Percentiles rank a stretch among this genome's conserved stretches.
Conservation (phyloP, 2,329 filamentous ascomycete species). For the Cytospora mali region DNA sequence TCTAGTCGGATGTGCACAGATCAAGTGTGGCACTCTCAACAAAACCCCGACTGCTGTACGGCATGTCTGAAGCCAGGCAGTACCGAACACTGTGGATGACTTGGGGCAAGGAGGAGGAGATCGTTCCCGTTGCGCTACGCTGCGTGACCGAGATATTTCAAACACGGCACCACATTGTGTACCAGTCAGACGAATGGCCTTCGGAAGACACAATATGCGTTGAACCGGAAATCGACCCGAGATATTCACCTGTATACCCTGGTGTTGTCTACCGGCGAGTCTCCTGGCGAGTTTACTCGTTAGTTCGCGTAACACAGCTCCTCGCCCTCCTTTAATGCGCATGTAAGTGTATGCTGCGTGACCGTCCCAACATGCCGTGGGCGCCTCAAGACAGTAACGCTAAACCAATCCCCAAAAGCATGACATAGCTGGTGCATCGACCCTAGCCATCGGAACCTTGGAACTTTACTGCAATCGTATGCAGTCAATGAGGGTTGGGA, state of each 20-base stretch:
- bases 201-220: slow-evolving; percentile 5
- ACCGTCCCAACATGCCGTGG: not conserved
- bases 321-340: not conserved
- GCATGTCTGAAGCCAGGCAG: not conserved
- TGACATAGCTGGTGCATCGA: not conserved
- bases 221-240: slow-evolving; percentile 8
- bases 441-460: not conserved
- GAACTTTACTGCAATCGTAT: not conserved
- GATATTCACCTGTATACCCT: not conserved
- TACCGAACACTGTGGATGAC: not conserved
- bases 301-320: not conserved
- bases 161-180: slow-evolving; percentile 1
- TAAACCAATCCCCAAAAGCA: not conserved
- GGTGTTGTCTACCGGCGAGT: not conserved
- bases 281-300: not conserved
- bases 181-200: not conserved
- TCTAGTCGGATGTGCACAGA: not conserved
- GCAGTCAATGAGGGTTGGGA: not conserved
- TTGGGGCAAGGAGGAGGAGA: not conserved
- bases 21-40: not conserved
- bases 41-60: not conserved
- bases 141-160: not conserved
- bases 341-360: not conserved
- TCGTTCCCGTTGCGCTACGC: not conserved
- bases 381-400: not conserved